Evolutionary conservation across 1,284 basidiomycete species (phyloP), one percentile per base, ranked within the genome.

Genomic region (Tylopilus sp.): DNA sequence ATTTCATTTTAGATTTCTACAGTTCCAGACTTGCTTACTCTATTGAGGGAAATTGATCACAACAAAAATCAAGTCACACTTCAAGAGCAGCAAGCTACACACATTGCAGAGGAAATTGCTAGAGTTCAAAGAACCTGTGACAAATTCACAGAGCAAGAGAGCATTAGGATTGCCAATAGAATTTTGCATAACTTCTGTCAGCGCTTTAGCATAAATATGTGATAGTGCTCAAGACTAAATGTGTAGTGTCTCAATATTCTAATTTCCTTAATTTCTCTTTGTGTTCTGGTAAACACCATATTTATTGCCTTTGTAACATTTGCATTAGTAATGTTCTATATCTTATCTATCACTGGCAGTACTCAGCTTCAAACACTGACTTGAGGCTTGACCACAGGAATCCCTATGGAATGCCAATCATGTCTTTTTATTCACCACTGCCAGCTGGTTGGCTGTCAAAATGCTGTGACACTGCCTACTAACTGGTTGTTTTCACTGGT

Each of bases 131-230:
- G 6, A 0, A 30, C 55, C 6, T 54, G 49, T 42, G 3, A 38
- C 9, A 8, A 16, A 1, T 8, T 12, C 13, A 37, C 18, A 13
- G 59, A 59, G 4, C 25, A 54, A 19, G 18, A 63, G 15, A 42
- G 45, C 10, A 36, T 48, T 2, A 41, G 6, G 2, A 18, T 68
- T 38, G 58, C 44, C 25, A 3, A 12, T 1, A 18, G 26, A 15
- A 57, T 67, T 19, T 26, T 61, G 19, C 45, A 54, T 10, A 57
- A 66, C 36, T 53, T 65, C 23, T 21, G 25, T 5, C 63, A 68
- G 21, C 64, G 66, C n/a, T 65, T 65, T 33, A 7, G 0, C 10
- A 6, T 10, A 11, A 36, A 18, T 37, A 6, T 42, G 10, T n/a
- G n/a, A n/a, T 15, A 25, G 26, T 19, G 2, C 26, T 18, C 46